A percentile compares a stretch with the other conserved stretches of the same genome.
phyloP scores from a whole-genome alignment of 176 grass and related monocot species.

The Musa beccarii region DNA sequence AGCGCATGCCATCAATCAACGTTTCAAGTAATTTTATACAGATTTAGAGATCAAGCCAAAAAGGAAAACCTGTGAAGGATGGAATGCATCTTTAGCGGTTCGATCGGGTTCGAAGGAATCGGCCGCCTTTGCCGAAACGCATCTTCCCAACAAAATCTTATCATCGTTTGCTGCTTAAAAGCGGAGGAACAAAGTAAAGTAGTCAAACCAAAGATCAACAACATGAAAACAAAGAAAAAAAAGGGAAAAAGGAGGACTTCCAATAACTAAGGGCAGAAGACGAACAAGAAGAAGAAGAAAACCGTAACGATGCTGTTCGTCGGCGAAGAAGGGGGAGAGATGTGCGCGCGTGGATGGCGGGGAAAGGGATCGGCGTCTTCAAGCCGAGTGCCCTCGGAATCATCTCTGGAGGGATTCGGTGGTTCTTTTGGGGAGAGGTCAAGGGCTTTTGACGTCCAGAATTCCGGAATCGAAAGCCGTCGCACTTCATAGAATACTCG shows the following conservation, averaged over 20 bases:
- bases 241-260: neutral
- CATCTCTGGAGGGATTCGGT: conserved; percentile 14
- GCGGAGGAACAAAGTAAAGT: neutral
- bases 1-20: too few relatives aligned
- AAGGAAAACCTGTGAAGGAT: conserved; percentile 33
- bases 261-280: neutral
- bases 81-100: conserved; percentile 7
- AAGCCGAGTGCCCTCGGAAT: conserved; percentile 11
- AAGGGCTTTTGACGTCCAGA: too few relatives aligned
- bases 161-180: conserved; percentile 28
- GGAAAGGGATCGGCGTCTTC: conserved; percentile 17
- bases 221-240: neutral
- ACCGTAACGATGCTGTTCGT: neutral
- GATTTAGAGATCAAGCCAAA: neutral
- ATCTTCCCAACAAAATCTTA: conserved; percentile 11
- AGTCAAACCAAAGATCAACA: conserved; percentile 1
- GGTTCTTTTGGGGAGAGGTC: too few relatives aligned
- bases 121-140: conserved; percentile 14
- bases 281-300: neutral
- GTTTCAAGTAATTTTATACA: too few relatives aligned
- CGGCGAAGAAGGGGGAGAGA: neutral
- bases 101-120: conserved; percentile 40
- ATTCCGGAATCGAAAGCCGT: too few relatives aligned
- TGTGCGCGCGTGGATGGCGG: neutral
- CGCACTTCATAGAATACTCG: too few relatives aligned